Conservation (phyloP, 345 rosid genomes). For the Adansonia digitata region DNA sequence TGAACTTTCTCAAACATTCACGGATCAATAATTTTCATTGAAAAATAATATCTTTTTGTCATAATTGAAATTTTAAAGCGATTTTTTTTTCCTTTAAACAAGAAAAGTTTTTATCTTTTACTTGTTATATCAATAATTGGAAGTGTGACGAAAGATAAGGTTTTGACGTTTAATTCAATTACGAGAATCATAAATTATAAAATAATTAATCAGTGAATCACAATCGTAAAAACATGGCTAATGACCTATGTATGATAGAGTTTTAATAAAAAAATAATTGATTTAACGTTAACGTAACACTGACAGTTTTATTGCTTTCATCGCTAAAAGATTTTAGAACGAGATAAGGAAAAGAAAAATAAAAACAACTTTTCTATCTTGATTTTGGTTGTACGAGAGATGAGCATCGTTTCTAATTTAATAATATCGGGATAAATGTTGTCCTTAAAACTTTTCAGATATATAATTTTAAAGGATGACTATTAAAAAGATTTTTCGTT, state of each 20-base stretch:
- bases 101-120: not conserved
- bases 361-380: too few relatives aligned
- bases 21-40: not conserved
- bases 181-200: not conserved
- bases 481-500: too few relatives aligned
- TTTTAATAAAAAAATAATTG: too few relatives aligned
- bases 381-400: too few relatives aligned
- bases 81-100: not conserved
- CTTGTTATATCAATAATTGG: slow-evolving; percentile 5
- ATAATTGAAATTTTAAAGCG: not conserved
- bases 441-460: too few relatives aligned
- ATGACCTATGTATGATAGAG: not conserved
- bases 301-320: too few relatives aligned
- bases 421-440: too few relatives aligned
- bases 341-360: too few relatives aligned
- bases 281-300: too few relatives aligned
- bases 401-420: too few relatives aligned
- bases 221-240: not conserved
- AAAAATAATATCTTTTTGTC: not conserved
- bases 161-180: not conserved
- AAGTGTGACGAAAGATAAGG: not conserved
- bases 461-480: too few relatives aligned
- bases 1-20: not conserved
- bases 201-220: not conserved
- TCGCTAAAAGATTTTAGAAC: too few relatives aligned